Conservation (phyloP, 2,329 filamentous ascomycete species). For the Aquanectria penicillioides region DNA sequence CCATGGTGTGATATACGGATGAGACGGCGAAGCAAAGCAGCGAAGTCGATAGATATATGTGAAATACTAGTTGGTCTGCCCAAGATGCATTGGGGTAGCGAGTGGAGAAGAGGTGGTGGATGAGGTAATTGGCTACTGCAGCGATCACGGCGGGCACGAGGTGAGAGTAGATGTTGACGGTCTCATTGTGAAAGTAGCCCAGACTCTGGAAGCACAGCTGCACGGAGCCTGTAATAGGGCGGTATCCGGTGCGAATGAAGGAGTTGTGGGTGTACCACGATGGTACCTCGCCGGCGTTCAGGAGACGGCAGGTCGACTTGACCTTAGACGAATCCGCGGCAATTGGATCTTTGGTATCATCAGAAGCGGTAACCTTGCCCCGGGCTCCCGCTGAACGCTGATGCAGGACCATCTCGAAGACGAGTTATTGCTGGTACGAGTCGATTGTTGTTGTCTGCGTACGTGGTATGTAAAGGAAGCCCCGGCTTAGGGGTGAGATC, state of each 20-base stretch:
- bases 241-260: conserved; percentile 44
- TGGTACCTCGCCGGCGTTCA: conserved; percentile 11
- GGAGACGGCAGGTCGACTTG: background rate
- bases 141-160: conserved; percentile 53
- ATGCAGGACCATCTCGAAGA: too few relatives aligned
- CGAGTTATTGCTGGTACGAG: too few relatives aligned
- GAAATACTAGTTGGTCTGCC: conserved; percentile 33
- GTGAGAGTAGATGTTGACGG: conserved; percentile 47
- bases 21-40: conserved; percentile 32
- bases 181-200: conserved; percentile 49
- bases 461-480: too few relatives aligned
- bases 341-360: too few relatives aligned
- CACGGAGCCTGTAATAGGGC: conserved; percentile 52
- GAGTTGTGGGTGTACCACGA: conserved; percentile 18
- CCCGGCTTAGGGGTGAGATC: too few relatives aligned
- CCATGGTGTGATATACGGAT: conserved; percentile 36
- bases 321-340: too few relatives aligned
- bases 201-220: conserved; percentile 50
- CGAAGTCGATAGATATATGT: conserved; percentile 34
- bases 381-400: too few relatives aligned
- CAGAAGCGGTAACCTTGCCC: too few relatives aligned
- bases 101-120: conserved; percentile 31
- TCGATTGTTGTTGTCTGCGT: too few relatives aligned
- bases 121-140: conserved; percentile 42
- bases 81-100: conserved; percentile 29